Evolutionary conservation across 805 yeast genomes (phyloP).

Genomic region (Myxozyma neglecta): DNA sequence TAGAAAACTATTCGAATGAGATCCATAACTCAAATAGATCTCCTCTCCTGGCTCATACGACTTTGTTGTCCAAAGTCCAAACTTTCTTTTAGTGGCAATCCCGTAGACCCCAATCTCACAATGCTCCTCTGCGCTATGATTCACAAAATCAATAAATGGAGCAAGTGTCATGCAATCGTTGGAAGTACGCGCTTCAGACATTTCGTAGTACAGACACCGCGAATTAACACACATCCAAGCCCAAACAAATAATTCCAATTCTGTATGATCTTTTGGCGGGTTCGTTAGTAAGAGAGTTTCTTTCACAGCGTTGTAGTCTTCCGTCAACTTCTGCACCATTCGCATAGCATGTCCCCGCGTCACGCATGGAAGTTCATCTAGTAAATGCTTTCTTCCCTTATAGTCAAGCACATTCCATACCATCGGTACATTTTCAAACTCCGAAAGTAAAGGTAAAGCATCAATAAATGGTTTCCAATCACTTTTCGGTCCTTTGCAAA

Average conservation of each 20-base stretch:
- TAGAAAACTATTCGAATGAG: conserved; percentile 81
- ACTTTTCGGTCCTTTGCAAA: conserved; percentile 43
- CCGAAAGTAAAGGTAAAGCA: conserved; percentile 58
- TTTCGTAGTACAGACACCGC: conserved; percentile 78
- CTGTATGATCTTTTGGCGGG: background rate
- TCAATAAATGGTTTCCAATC: conserved; percentile 67
- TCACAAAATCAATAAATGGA: conserved; percentile 85
- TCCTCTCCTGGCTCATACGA: conserved; percentile 52
- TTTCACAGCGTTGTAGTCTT: conserved; percentile 48
- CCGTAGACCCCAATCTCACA: conserved; percentile 20
- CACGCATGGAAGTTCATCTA: background rate
- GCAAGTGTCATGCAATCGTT: conserved; percentile 83
- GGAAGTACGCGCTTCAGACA: conserved; percentile 53
- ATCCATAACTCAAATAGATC: conserved; percentile 75
- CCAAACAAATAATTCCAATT: conserved; percentile 72
- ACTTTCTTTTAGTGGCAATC: conserved; percentile 20
- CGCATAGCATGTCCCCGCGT: conserved; percentile 14
- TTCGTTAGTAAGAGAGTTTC: background rate
- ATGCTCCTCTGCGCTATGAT: conserved; percentile 49
- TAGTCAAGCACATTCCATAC: conserved; percentile 49
- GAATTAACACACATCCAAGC: conserved; percentile 58
- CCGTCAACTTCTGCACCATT: conserved; percentile 39
- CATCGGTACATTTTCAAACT: conserved; percentile 60
- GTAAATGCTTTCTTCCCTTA: background rate
- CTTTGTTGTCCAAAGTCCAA: conserved; percentile 37